phyloP scores from a whole-genome alignment of 2,329 filamentous ascomycete species.

The Talaromyces funiculosus region DNA sequence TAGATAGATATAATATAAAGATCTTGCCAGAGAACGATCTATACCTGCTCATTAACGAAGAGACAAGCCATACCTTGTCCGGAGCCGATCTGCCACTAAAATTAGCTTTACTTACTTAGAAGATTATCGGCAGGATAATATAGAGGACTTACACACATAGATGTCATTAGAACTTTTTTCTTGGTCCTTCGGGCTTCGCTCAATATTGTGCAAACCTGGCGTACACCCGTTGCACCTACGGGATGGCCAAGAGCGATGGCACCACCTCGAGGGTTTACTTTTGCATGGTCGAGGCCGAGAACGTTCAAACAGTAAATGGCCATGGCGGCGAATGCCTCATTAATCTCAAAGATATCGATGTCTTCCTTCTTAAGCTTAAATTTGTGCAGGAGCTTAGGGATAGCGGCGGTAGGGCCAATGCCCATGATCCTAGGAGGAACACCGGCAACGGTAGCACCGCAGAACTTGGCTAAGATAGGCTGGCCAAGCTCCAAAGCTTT shows the following conservation, averaged over 20 bases:
- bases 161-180: conserved; percentile 87
- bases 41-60: no score
- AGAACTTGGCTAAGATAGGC: conserved; percentile 91
- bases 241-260: conserved; percentile 92
- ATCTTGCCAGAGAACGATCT: no score
- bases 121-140: no score
- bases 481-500: conserved; percentile 80
- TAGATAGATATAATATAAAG: no score
- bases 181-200: conserved; percentile 76
- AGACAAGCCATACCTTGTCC: no score
- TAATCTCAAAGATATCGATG: conserved; percentile 85
- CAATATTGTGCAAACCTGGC: conserved; percentile 86
- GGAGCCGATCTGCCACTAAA: no score
- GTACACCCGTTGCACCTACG: conserved; percentile 78
- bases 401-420: conserved; percentile 58
- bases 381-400: conserved; percentile 76
- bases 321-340: conserved; percentile 98
- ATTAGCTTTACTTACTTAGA: no score
- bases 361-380: conserved; percentile 73
- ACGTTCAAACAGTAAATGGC: conserved; percentile 86
- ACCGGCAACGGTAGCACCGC: conserved; percentile 83
- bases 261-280: conserved; percentile 89
- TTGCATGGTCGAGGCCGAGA: conserved; percentile 55
- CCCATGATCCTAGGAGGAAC: conserved; percentile 95
- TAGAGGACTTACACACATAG: conserved; percentile 92